These are phyloP conservation scores for Protomyces inundatus DNA, from an alignment of 1,139 yeast genomes.

Conservation along the genomic window DNA sequence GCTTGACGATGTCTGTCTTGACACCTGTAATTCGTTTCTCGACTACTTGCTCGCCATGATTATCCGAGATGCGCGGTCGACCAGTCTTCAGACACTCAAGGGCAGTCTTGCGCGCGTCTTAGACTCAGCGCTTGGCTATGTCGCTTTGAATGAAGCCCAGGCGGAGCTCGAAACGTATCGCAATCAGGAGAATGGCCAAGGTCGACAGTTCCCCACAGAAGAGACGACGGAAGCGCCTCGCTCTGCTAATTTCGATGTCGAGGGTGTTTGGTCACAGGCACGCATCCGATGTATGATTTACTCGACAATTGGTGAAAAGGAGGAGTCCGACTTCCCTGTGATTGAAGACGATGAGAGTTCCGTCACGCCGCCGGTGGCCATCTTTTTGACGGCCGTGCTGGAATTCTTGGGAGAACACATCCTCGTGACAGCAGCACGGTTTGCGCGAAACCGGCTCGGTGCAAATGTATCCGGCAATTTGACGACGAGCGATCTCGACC, in stretches of 20 bases:
- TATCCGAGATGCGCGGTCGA: slow-evolving; percentile 27
- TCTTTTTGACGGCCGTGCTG: slow-evolving; percentile 28
- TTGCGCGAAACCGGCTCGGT: slow-evolving; percentile 23
- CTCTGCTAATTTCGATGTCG: slow-evolving; percentile 19
- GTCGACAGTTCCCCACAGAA: slow-evolving; percentile 3
- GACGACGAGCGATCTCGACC: slow-evolving; percentile 10
- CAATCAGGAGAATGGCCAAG: slow-evolving; percentile 25
- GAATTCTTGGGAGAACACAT: slow-evolving; percentile 29
- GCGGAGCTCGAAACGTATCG: slow-evolving; percentile 30
- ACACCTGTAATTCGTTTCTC: slow-evolving; percentile 28
- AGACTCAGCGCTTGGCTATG: slow-evolving; percentile 28
- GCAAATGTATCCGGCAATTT: slow-evolving; percentile 1
- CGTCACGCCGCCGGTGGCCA: slow-evolving; percentile 29
- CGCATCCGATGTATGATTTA: slow-evolving; percentile 32
- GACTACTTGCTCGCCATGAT: slow-evolving; percentile 28
- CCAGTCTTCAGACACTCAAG: slow-evolving; percentile 23
- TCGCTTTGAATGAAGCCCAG: slow-evolving; percentile 30
- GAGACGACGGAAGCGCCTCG: neutral
- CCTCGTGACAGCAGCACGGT: slow-evolving; percentile 28
- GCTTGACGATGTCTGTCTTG: slow-evolving; percentile 11
- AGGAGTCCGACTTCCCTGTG: slow-evolving; percentile 26
- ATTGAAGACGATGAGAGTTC: slow-evolving; percentile 1
- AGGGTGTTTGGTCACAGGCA: slow-evolving; percentile 28
- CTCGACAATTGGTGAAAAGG: slow-evolving; percentile 31
- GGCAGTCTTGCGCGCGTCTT: slow-evolving; percentile 25